Base-by-base conservation (phyloP, 2,329 filamentous ascomycete species). In the Colletotrichum ledebouriae region DNA sequence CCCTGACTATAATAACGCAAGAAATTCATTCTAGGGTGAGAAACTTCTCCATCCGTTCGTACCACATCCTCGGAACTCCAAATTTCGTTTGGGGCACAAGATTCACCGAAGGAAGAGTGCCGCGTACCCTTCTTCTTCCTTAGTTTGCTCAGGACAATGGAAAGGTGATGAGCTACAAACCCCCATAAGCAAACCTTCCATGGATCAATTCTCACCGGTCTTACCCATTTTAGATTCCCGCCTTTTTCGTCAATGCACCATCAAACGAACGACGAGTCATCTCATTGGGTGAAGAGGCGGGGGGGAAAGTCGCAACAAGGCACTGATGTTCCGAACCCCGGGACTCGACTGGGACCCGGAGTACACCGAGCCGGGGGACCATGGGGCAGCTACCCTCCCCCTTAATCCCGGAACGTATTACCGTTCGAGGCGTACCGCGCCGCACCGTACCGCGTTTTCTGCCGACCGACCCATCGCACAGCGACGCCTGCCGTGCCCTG, bases 21-120 rank as follows among this genome's bases (percentile, higher is more conserved):
- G 53, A 52, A 53, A 55, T 46, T 20, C 47, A 29, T 13, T 42
- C 60, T 42, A 64, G 53, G 60, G 29, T 55, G 60, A 55, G 29
- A 9, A 9, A 7, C 29, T 50, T 60, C 60, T 50, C 66, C 66
- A 69, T 69, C 66, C 61, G 66, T 69, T 69, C 61, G 62, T 69
- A 69, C 66, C 66, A 41, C 44, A 29, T 55, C 13, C 20, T 56
- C 61, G 66, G 66, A 50, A 59, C 55, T 69, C 50, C 66, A 66
- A 68, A 68, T 65, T 20, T 63, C 46, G 59, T 56, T 60, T 59
- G 33, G 29, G 12, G 25, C 55, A 3, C 49, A 49, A 17, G 22
- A 25, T 41, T 29, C 6, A 29, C 29, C 33, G 20, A 49, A 46
- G 37, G 37, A 59, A 65, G 29, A 4, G 0, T 39, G 44, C 39